Evolutionary conservation across 2,329 filamentous ascomycete species (phyloP), one percentile per base, ranked within the genome.

Genomic region (Trichoderma koningii): DNA sequence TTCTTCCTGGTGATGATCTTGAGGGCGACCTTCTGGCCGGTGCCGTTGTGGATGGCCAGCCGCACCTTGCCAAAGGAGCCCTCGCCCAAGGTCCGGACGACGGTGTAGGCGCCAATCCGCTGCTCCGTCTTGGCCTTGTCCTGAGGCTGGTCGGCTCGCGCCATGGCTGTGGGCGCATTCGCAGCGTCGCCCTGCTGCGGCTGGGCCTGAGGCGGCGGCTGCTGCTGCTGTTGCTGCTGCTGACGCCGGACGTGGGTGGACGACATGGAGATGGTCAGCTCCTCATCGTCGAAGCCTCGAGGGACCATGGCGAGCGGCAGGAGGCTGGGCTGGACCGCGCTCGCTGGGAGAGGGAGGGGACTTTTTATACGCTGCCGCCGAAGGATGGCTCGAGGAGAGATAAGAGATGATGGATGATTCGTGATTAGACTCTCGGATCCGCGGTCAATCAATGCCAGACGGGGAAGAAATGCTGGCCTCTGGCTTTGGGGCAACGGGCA

Each of bases 21-120:
- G 75, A 99, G 85, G 30, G 95, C 95, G 57, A 99, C 95, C 80
- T 97, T 92, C 78, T 98, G 93, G 69, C 91, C 91, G 70, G 92
- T 98, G 70, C 93, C 88, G 73, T 92, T 88, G 76, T 99, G 95
- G 48, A 93, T 90, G 23, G 95, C 95, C 72, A 99, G 86, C 83
- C 98, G 98, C 76, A 99, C 95, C 81, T 99, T 99, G 72, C 95
- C 95, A 76, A 99, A 99, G 3, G 93, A 97, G 53, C 95, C 95
- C 80, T 99, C 95, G 64, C 95, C 95, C 15, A 99, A 85, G 17
- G 94, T 97, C 76, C 89, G 89, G 71, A 97, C 84, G 65, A 97
- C 89, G 72, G 90, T 91, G 81, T 99, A 99, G 78, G 93, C 91
- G 70, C 93, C 93, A 73, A 98, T 88, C 70, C 94, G 88, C 81